Evolutionary conservation across 192 early-diverging fungal species (phyloP).

Genomic region (Tieghemiomyces parasiticus): DNA sequence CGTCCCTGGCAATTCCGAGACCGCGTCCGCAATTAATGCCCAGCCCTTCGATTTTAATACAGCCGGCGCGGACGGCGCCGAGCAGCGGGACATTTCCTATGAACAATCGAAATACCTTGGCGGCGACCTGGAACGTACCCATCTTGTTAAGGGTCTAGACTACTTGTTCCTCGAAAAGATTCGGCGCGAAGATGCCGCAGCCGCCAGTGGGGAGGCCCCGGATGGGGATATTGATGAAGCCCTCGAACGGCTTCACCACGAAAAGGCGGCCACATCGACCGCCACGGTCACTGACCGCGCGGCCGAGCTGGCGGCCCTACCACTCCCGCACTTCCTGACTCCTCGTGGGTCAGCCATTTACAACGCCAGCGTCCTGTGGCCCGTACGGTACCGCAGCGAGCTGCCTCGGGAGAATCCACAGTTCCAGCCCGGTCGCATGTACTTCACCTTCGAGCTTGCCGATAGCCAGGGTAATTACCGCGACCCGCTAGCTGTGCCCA

Average conservation of each 20-base stretch:
- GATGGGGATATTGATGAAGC: constrained; percentile 19
- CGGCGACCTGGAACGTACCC: constrained; percentile 73
- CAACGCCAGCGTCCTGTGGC: constrained; percentile 23
- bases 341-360: constrained; percentile 27
- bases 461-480: constrained; percentile 27
- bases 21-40: background rate
- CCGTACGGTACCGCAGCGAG: constrained; percentile 18
- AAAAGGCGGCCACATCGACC: background rate
- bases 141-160: constrained; percentile 88
- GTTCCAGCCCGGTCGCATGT: constrained; percentile 64
- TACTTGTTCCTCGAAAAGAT: constrained; percentile 65
- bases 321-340: constrained; percentile 21
- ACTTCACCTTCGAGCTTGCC: constrained; percentile 49
- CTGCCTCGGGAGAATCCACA: constrained; percentile 41
- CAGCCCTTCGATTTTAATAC: background rate
- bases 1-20: background rate
- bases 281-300: background rate
- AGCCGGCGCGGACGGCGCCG: background rate
- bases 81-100: constrained; percentile 23
- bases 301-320: background rate
- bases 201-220: constrained; percentile 25
- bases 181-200: constrained; percentile 27
- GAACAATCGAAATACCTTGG: constrained; percentile 83
- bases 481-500: constrained; percentile 42
- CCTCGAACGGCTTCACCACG: constrained; percentile 16